Percentiles rank a stretch among this genome's conserved stretches.
phyloP scores from a whole-genome alignment of 2,329 filamentous ascomycete species.

The Phoma sp. region DNA sequence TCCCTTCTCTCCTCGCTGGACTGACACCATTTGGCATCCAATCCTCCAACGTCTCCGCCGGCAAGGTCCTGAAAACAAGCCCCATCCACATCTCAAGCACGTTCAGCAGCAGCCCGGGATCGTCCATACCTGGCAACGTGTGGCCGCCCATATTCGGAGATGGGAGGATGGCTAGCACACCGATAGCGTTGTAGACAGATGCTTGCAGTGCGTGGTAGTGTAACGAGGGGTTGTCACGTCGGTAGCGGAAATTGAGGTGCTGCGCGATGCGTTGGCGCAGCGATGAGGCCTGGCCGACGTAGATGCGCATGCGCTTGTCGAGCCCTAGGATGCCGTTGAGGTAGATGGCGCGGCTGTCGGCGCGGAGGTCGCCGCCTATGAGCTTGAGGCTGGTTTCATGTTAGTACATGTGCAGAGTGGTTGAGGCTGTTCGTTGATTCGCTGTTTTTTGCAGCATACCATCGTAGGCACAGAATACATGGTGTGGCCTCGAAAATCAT shows the following conservation, averaged over 20 bases:
- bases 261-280: conserved; percentile 35
- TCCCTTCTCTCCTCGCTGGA: conserved; percentile 10
- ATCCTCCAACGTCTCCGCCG: conserved; percentile 20
- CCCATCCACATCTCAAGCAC: conserved; percentile 46
- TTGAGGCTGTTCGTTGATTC: background rate
- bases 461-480: too few species aligned
- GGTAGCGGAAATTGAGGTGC: conserved; percentile 44
- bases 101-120: conserved; percentile 36
- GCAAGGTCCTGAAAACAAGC: conserved; percentile 39
- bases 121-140: conserved; percentile 33
- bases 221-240: conserved; percentile 41
- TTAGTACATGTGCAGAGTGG: background rate
- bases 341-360: conserved; percentile 32
- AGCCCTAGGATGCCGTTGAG: conserved; percentile 33
- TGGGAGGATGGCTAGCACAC: conserved; percentile 29
- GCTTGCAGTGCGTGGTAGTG: conserved; percentile 44
- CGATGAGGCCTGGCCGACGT: conserved; percentile 42
- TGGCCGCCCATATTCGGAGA: conserved; percentile 15
- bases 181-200: conserved; percentile 37
- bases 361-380: conserved; percentile 33
- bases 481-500: too few species aligned
- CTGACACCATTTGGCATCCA: conserved; percentile 27
- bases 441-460: background rate
- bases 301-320: conserved; percentile 33
- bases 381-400: conserved; percentile 18